A percentile compares a stretch with the other conserved stretches of the same genome.
These are phyloP conservation scores for Magnolia sinica DNA, from an alignment of 164 flowering plant species.

Conservation along the genomic window DNA sequence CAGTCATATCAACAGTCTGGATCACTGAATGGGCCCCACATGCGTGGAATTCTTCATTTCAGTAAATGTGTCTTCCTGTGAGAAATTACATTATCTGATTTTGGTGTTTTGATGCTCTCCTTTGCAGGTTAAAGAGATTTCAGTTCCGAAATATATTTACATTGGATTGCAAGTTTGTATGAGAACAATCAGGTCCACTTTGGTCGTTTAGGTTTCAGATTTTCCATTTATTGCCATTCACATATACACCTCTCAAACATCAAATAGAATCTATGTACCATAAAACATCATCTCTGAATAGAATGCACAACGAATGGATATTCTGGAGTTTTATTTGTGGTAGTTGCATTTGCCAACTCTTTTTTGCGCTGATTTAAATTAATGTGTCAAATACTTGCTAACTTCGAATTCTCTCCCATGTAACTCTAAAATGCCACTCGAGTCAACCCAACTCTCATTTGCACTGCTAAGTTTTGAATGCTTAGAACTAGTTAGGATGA, in stretches of 20 bases:
- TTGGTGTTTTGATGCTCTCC: background rate
- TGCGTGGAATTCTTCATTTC: background rate
- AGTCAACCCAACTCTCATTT: too few species aligned
- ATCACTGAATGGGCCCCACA: background rate
- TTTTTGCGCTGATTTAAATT: too few species aligned
- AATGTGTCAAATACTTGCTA: too few species aligned
- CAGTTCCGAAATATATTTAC: background rate
- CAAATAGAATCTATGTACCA: conserved; percentile 7
- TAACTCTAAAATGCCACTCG: too few species aligned
- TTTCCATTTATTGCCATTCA: background rate
- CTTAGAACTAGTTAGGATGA: too few species aligned
- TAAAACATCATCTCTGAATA: background rate
- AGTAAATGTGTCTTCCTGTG: background rate
- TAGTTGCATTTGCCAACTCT: too few species aligned
- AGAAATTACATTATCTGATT: background rate
- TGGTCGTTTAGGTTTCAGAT: background rate
- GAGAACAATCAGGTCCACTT: conserved; percentile 2
- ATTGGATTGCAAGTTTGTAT: background rate
- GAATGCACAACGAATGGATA: background rate
- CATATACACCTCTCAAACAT: background rate
- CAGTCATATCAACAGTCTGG: background rate
- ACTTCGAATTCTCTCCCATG: too few species aligned
- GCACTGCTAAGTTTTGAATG: too few species aligned
- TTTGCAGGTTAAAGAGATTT: conserved; percentile 4
- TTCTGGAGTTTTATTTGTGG: background rate